Conservation (phyloP, 202 grass and related monocot genomes). For the Brachypodium distachyon region DNA sequence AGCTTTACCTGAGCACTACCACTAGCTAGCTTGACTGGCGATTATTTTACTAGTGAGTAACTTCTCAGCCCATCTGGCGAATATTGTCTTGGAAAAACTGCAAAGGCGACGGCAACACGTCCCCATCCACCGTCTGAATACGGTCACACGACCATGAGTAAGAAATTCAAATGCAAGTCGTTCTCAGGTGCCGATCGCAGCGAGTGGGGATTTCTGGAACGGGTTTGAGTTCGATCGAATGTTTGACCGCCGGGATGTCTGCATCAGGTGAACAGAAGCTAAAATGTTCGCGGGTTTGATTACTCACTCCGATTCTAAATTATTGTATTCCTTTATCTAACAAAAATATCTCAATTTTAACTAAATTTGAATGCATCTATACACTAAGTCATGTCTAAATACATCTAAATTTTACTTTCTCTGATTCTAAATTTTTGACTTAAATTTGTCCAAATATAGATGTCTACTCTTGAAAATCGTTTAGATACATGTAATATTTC, state of each 20-base stretch:
- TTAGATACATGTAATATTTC: too few species aligned
- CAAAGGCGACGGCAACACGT: not conserved
- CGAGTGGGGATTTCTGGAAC: not conserved
- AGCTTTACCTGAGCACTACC: conserved; percentile 21
- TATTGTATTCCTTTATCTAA: too few species aligned
- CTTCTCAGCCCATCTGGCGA: not conserved
- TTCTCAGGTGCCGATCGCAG: not conserved
- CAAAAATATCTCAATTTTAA: too few species aligned
- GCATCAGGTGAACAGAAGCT: too few species aligned
- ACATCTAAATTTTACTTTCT: too few species aligned
- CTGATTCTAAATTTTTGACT: too few species aligned
- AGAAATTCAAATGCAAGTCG: not conserved
- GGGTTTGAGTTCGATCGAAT: not conserved
- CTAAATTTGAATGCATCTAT: too few species aligned
- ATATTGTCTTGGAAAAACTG: not conserved
- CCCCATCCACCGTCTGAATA: not conserved
- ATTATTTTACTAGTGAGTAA: conserved; percentile 18
- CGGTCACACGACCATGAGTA: not conserved
- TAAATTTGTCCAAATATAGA: too few species aligned
- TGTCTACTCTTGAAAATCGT: too few species aligned
- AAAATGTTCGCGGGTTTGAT: too few species aligned
- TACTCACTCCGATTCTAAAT: too few species aligned
- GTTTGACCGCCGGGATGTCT: not conserved
- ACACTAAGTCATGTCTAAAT: too few species aligned
- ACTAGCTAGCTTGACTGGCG: conserved; percentile 24